Evolutionary conservation across 371 early-diverging fungal genomes (phyloP), one percentile per base, ranked within the genome.

Genomic region (Mortierella sp.): DNA sequence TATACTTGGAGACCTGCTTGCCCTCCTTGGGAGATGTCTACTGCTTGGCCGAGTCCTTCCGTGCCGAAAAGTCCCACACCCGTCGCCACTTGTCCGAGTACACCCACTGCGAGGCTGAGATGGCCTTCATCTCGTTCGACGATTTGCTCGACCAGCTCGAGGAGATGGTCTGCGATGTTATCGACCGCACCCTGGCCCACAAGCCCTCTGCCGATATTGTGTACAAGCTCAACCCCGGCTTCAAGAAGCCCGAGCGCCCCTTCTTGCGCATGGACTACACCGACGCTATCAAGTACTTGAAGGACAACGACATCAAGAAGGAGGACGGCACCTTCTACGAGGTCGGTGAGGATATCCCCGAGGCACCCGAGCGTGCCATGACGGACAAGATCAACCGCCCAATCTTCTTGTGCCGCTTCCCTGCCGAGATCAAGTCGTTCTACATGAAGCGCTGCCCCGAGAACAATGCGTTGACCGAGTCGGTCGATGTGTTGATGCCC

Each of bases 31-130:
- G 99, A 55, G 98, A 97, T 79, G 98, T 97, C 16, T 99, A 95
- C 91, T 99, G 99, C 88, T 94, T 99, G 79, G 95, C 97, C 66
- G 98, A 98, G 87, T 98, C 99, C 13, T 99, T 96, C 92, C 94
- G 99, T 81, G 99, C 99, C n/a, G 99, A 99, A 86, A 99, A 98
- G 85, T 98, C 98, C 37, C 96, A 97, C 87, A 99, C 99, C n/a
- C 93, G 99, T 73, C 91, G 99, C 67, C 99, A 99, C 86, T 91
- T 99, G 85, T 96, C 98, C 67, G 99, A 99, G 90, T 99, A 96
- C 88, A 97, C 99, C 41, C 99, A 99, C 88, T 95, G 99, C 84
- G 99, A 99, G 88, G 99, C 96, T 34, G 99, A 99, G 87, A 88
- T 98, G 79, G 95, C 98, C 2, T 99, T 99, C 88, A 96, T 99